Evolutionary conservation across 768 basidiomycete genomes (phyloP), one percentile per base, ranked within the genome.

Genomic region (Suillus hirtellus): DNA sequence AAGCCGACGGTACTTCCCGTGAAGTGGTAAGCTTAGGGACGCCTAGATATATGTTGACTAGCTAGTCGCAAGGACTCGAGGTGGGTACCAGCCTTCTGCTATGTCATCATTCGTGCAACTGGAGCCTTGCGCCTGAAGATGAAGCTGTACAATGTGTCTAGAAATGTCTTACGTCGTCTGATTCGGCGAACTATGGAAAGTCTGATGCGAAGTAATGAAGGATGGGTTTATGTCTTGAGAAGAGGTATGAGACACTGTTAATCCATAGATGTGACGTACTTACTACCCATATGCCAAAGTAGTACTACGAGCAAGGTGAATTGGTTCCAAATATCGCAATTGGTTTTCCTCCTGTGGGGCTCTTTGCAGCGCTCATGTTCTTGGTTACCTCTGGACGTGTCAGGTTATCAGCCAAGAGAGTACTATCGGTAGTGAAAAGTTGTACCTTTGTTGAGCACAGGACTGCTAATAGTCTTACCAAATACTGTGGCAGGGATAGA

Each of bases 91-190:
- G 86, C 88, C 82, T 90, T 93, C 74, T 96, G 95, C 93, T 93
- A 96, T 56, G 85, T 82, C 92, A 97, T 95, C 77, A 96, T 84
- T 71, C 93, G 89, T 31, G 83, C 87, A 4, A 96, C 85, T 1
- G 95, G 94, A 2, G 96, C 85, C 64, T 82, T 86, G 56, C 93
- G 84, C 65, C 85, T 83, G 75, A 95, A 95, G 63, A 95, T 89
- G 71, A 96, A 89, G 0, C 95, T 9, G 87, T 90, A n/a, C 89
- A 85, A 69, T 95, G 93, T 1, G 88, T 94, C 19, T 94, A 92
- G 72, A 98, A 96, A 73, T 96, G 89, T 53, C 81, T 82, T 42
- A 95, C 93, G 73, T 90, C 96, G 43, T 93, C 90, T 0, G 89
- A 89, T 70, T 92, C 86, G 5, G 89, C 88, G 75, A 96, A 96